A percentile compares a stretch with the other conserved stretches of the same genome.
These are phyloP conservation scores for Artomyces pyxidatus DNA, from an alignment of 768 basidiomycete genomes.

Conservation along the genomic window DNA sequence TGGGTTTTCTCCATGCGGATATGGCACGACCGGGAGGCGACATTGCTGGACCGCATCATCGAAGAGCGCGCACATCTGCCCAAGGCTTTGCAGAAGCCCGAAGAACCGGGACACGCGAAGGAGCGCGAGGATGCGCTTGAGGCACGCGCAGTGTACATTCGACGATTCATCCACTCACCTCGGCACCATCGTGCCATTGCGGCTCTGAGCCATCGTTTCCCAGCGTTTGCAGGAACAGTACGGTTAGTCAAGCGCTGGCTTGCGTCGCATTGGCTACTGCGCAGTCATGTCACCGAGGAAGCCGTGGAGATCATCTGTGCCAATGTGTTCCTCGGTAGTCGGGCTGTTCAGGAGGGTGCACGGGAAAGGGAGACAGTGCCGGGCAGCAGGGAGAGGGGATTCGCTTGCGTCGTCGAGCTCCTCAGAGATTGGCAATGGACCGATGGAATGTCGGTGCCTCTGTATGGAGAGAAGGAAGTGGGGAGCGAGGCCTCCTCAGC, in stretches of 20 bases:
- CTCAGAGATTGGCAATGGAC: conserved; percentile 84
- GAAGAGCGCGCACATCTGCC: conserved; percentile 32
- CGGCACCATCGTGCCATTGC: conserved; percentile 80
- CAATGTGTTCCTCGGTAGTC: conserved; percentile 59
- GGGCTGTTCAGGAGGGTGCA: conserved; percentile 25
- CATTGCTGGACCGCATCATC: conserved; percentile 64
- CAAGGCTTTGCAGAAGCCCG: conserved; percentile 15
- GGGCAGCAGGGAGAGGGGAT: conserved; percentile 71
- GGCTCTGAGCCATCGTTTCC: conserved; percentile 68
- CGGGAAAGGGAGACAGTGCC: conserved; percentile 43
- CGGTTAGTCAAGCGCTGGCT: conserved; percentile 92
- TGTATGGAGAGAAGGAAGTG: conserved; percentile 42
- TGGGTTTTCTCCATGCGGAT: conserved; percentile 83
- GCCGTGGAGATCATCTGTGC: conserved; percentile 83
- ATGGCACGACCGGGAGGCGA: conserved; percentile 81
- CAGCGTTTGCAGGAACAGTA: conserved; percentile 78
- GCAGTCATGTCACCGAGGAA: conserved; percentile 65
- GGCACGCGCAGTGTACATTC: conserved; percentile 51
- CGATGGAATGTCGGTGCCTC: conserved; percentile 61
- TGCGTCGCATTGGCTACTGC: conserved; percentile 80
- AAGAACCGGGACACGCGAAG: conserved; percentile 23
- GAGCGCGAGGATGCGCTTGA: conserved; percentile 49
- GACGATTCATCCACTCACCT: conserved; percentile 74
- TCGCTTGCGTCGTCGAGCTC: conserved; percentile 64
- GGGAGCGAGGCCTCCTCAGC: conserved; percentile 17